Evolutionary conservation across 208 protist genomes (phyloP).

Genomic region (Phytomonas francai): DNA sequence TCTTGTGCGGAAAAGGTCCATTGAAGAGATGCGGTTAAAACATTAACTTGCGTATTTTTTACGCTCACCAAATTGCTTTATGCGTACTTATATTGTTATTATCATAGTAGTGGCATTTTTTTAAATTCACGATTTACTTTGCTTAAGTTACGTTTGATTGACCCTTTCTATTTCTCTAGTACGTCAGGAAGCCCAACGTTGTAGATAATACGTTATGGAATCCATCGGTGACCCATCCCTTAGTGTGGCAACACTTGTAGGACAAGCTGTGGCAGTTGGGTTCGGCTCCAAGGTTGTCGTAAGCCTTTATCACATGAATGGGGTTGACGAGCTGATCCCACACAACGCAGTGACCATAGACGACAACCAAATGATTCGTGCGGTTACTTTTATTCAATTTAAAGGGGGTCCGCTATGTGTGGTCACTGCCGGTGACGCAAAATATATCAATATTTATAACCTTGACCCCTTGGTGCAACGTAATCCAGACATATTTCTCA

Average conservation of each 20-base stretch:
- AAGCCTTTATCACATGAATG: constrained; percentile 27
- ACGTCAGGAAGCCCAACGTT: not conserved
- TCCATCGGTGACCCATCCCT: constrained; percentile 30
- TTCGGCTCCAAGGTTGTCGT: constrained; percentile 51
- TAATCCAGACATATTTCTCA: constrained; percentile 20
- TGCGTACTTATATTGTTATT: not conserved
- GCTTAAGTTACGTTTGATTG: not conserved
- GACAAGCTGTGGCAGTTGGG: constrained; percentile 45
- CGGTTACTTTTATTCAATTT: constrained; percentile 50
- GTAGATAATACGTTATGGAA: not conserved
- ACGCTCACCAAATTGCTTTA: not conserved
- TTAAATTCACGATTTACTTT: not conserved
- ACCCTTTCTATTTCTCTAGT: not conserved
- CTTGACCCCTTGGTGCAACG: constrained; percentile 27
- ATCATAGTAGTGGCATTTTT: not conserved
- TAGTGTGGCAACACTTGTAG: constrained; percentile 27
- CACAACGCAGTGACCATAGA: constrained; percentile 49
- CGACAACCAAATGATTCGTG: constrained; percentile 64
- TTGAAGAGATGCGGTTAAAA: not conserved
- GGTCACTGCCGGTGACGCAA: constrained; percentile 66
- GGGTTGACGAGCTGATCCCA: constrained; percentile 17
- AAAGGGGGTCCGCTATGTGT: constrained; percentile 56
- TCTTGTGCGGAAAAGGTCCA: not conserved
- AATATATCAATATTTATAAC: constrained; percentile 77
- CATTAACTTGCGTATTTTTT: not conserved